Percentiles rank a stretch among this genome's conserved stretches.
Evolutionary conservation across 805 yeast species (phyloP).

Genomic region (Pichia exigua): DNA sequence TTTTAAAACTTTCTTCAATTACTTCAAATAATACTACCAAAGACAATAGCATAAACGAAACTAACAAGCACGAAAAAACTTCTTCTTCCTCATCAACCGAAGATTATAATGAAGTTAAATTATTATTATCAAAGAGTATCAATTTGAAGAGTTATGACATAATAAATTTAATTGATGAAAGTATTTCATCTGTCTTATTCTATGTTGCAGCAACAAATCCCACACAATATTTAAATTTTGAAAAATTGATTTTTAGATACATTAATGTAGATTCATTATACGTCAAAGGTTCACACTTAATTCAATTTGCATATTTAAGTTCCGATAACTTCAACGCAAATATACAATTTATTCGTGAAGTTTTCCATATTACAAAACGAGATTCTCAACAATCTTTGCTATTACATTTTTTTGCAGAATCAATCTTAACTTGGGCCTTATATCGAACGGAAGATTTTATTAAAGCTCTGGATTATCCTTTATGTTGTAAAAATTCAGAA

Average conservation of each 20-base stretch:
- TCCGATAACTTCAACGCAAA: slow-evolving; percentile 30
- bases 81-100: slow-evolving; percentile 1
- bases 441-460: slow-evolving; percentile 41
- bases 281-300: slow-evolving; percentile 38
- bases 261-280: slow-evolving; percentile 30
- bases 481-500: slow-evolving; percentile 23
- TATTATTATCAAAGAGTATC: slow-evolving; percentile 3
- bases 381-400: slow-evolving; percentile 39
- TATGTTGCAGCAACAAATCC: slow-evolving; percentile 47
- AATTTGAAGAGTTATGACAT: slow-evolving; percentile 11
- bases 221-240: slow-evolving; percentile 32
- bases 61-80: not conserved
- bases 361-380: slow-evolving; percentile 32
- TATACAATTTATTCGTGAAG: slow-evolving; percentile 32
- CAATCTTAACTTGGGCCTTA: slow-evolving; percentile 42
- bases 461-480: slow-evolving; percentile 14
- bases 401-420: slow-evolving; percentile 38
- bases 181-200: slow-evolving; percentile 34
- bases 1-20: not conserved
- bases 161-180: slow-evolving; percentile 30
- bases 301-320: slow-evolving; percentile 37
- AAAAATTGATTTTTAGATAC: slow-evolving; percentile 22
- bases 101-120: slow-evolving; percentile 9
- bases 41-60: not conserved
- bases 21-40: not conserved